Evolutionary conservation across 108 stramenopile genomes (phyloP).

Genomic region (Epithemia pelagica): DNA sequence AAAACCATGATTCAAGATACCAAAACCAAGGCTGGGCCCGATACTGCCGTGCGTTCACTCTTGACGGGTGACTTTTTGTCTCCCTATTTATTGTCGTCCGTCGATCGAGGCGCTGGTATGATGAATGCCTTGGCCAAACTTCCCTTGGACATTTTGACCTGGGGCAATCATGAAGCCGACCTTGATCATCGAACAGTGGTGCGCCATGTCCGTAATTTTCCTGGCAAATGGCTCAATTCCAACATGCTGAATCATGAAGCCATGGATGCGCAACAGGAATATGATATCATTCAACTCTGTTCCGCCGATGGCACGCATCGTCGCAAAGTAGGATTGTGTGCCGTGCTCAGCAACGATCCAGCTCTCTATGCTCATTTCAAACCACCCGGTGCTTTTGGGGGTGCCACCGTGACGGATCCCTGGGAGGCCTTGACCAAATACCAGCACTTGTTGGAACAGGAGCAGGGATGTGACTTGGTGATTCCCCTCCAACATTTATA

Average conservation of each 20-base stretch:
- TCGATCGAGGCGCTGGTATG: slow-evolving; percentile 49
- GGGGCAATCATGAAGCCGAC: slow-evolving; percentile 50
- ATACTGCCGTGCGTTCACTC: slow-evolving; percentile 17
- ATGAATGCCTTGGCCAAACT: slow-evolving; percentile 31
- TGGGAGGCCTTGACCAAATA: slow-evolving; percentile 32
- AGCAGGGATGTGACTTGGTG: slow-evolving; percentile 32
- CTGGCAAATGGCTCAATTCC: slow-evolving; percentile 35
- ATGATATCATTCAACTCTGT: slow-evolving; percentile 27
- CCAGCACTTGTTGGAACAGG: slow-evolving; percentile 21
- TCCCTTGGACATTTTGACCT: slow-evolving; percentile 30
- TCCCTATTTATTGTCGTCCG: slow-evolving; percentile 29
- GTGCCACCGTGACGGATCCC: slow-evolving; percentile 33
- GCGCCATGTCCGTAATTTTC: slow-evolving; percentile 26
- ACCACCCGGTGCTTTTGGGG: slow-evolving; percentile 35
- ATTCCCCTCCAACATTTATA: slow-evolving; percentile 43
- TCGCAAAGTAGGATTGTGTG: slow-evolving; percentile 28
- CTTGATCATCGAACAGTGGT: slow-evolving; percentile 29
- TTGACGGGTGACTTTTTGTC: slow-evolving; percentile 37
- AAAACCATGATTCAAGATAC: slow-evolving; percentile 28
- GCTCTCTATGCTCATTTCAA: slow-evolving; percentile 35
- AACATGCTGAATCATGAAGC: slow-evolving; percentile 48
- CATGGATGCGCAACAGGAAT: slow-evolving; percentile 32
- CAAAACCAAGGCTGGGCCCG: slow-evolving; percentile 8
- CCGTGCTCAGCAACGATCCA: slow-evolving; percentile 37
- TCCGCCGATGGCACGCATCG: slow-evolving; percentile 27